Evolutionary conservation across 23 red algal species (phyloP).

Genomic region (Agarophyton chilense): DNA sequence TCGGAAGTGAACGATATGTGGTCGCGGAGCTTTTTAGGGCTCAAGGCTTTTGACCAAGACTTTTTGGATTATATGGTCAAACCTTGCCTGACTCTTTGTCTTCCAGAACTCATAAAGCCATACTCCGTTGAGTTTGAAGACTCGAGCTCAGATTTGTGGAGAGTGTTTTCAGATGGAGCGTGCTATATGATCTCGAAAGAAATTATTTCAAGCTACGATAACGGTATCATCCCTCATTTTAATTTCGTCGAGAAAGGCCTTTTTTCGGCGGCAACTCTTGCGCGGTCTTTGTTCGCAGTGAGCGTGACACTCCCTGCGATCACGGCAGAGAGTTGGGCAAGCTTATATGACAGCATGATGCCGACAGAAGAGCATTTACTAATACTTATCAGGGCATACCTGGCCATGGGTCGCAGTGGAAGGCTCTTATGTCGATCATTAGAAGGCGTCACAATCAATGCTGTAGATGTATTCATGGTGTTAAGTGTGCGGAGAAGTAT

Average conservation of each 20-base stretch:
- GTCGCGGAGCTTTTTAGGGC: slow-evolving; percentile 6
- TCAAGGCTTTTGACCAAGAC: neutral
- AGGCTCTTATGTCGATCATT: slow-evolving; percentile 24
- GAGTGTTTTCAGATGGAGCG: neutral
- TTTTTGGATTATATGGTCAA: slow-evolving; percentile 42
- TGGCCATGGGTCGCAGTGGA: slow-evolving; percentile 24
- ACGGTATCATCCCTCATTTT: slow-evolving; percentile 19
- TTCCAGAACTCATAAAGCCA: slow-evolving; percentile 12
- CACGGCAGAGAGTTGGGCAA: slow-evolving; percentile 4
- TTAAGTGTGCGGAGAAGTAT: neutral
- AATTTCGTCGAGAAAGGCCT: slow-evolving; percentile 32
- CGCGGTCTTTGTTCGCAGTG: slow-evolving; percentile 19
- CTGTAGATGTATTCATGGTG: slow-evolving; percentile 42
- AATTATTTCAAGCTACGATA: neutral
- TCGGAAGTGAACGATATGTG: slow-evolving; percentile 50
- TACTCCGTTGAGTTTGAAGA: neutral
- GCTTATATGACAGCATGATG: neutral
- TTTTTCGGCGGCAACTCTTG: slow-evolving; percentile 11
- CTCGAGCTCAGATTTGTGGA: neutral
- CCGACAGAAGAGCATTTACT: neutral
- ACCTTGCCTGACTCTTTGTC: slow-evolving; percentile 27
- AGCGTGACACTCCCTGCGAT: neutral
- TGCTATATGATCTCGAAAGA: neutral
- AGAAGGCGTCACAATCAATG: slow-evolving; percentile 6
- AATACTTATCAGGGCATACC: slow-evolving; percentile 4